Conservation (phyloP, 148 eudicot genomes). For the Vaccinium vitisidaea region DNA sequence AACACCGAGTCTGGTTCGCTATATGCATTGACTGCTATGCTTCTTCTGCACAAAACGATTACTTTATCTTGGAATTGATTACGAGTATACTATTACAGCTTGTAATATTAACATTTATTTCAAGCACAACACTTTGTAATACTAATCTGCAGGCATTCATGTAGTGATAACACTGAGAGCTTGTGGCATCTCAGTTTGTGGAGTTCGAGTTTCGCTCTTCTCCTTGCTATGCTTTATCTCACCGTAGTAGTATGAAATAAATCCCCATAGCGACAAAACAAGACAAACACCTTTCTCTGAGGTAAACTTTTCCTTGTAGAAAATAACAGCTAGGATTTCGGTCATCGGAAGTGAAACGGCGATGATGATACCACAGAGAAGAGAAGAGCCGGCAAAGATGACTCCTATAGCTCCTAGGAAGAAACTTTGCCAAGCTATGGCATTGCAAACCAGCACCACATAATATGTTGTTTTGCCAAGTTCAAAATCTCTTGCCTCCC, state of each 20-base stretch:
- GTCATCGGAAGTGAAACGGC: not conserved
- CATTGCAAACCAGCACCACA: conserved; percentile 30
- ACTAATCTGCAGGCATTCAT: no score
- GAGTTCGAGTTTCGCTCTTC: not conserved
- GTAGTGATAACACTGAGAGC: not conserved
- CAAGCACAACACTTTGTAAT: no score
- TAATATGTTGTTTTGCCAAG: conserved; percentile 33
- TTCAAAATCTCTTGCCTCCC: conserved; percentile 32
- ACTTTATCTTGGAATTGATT: no score
- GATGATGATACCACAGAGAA: conserved; percentile 41
- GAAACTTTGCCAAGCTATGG: conserved; percentile 44
- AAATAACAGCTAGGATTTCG: not conserved
- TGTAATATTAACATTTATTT: no score
- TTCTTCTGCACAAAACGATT: no score
- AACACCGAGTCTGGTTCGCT: no score
- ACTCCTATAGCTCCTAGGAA: conserved; percentile 50
- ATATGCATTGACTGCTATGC: no score
- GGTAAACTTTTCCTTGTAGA: not conserved
- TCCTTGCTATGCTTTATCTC: not conserved
- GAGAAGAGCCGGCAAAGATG: conserved; percentile 41
- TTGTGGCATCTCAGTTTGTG: not conserved
- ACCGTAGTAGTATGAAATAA: not conserved
- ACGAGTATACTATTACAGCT: no score
- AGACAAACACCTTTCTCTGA: not conserved
- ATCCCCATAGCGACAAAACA: not conserved